A percentile compares a stretch with the other conserved stretches of the same genome.
phyloP scores from a whole-genome alignment of 2,329 filamentous ascomycete genomes.

The Penicillium sp. region DNA sequence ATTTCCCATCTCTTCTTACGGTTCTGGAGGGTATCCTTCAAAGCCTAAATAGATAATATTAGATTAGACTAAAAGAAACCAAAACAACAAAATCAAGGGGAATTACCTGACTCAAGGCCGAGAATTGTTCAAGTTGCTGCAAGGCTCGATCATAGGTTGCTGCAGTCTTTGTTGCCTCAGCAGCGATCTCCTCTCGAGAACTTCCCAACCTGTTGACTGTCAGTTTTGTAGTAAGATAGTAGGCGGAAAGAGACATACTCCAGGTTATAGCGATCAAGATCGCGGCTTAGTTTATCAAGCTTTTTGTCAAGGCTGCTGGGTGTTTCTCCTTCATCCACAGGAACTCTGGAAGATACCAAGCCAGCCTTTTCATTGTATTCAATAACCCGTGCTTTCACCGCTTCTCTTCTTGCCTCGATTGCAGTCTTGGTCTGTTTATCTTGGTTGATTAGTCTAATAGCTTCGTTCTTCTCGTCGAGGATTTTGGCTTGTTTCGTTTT shows the following conservation, averaged over 20 bases:
- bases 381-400: slow-evolving; percentile 50
- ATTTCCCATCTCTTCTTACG: slow-evolving; percentile 73
- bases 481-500: slow-evolving; percentile 53
- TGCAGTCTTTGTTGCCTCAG: slow-evolving; percentile 41
- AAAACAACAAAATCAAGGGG: slow-evolving; percentile 7
- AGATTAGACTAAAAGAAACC: slow-evolving; percentile 12
- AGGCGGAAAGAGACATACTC: slow-evolving; percentile 35
- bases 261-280: slow-evolving; percentile 58
- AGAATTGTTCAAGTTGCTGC: slow-evolving; percentile 39
- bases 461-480: slow-evolving; percentile 62
- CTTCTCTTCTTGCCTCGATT: slow-evolving; percentile 50
- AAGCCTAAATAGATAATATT: slow-evolving; percentile 38
- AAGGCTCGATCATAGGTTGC: slow-evolving; percentile 38
- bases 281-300: slow-evolving; percentile 53
- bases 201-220: slow-evolving; percentile 54
- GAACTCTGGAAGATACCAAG: slow-evolving; percentile 56
- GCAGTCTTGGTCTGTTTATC: slow-evolving; percentile 47
- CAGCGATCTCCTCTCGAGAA: slow-evolving; percentile 63
- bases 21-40: slow-evolving; percentile 61
- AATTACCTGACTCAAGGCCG: slow-evolving; percentile 40
- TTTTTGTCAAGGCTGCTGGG: slow-evolving; percentile 50
- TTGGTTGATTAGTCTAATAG: slow-evolving; percentile 52
- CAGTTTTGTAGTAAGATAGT: slow-evolving; percentile 15
- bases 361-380: slow-evolving; percentile 57
- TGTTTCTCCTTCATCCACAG: slow-evolving; percentile 65